These are phyloP conservation scores for Coemansia sp. DNA, from an alignment of 192 early-diverging fungal species.

Conservation along the genomic window DNA sequence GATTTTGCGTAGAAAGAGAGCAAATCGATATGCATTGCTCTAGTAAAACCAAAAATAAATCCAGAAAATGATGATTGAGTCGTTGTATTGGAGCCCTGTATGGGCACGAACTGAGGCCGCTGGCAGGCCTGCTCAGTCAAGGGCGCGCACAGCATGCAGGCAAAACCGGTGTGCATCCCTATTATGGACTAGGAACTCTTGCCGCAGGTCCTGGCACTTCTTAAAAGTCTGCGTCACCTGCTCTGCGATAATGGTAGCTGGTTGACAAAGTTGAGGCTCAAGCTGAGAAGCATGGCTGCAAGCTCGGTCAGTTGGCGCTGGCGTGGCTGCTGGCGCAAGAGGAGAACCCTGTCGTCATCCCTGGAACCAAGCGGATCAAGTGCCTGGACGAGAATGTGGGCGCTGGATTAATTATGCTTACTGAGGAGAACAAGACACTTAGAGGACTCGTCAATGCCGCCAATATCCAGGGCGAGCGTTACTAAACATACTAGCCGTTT, in stretches of 20 bases:
- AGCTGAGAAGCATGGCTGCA: slow-evolving; percentile 60
- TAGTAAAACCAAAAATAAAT: background rate
- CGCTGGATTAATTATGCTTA: slow-evolving; percentile 35
- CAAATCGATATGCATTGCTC: background rate
- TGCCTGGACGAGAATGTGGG: slow-evolving; percentile 47
- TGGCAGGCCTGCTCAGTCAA: background rate
- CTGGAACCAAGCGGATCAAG: slow-evolving; percentile 60
- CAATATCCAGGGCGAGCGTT: slow-evolving; percentile 29
- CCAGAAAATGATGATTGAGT: background rate
- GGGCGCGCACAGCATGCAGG: too few relatives aligned
- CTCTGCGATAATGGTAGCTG: too few relatives aligned
- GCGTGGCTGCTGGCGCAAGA: slow-evolving; percentile 70
- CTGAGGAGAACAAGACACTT: slow-evolving; percentile 27
- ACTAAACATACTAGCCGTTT: too few relatives aligned
- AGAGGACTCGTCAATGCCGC: slow-evolving; percentile 28
- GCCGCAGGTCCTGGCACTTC: too few relatives aligned
- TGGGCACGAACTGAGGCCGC: background rate
- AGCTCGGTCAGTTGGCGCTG: slow-evolving; percentile 59
- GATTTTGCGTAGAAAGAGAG: too few relatives aligned
- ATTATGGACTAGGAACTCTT: too few relatives aligned
- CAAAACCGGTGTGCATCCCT: too few relatives aligned
- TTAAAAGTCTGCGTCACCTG: too few relatives aligned
- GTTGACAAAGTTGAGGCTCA: too few relatives aligned
- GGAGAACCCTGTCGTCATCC: slow-evolving; percentile 56
- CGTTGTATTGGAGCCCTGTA: background rate